Percentiles rank a stretch among this genome's conserved stretches.
Conservation (phyloP, 2,329 filamentous ascomycete genomes). For the Pleomassaria siparia region DNA sequence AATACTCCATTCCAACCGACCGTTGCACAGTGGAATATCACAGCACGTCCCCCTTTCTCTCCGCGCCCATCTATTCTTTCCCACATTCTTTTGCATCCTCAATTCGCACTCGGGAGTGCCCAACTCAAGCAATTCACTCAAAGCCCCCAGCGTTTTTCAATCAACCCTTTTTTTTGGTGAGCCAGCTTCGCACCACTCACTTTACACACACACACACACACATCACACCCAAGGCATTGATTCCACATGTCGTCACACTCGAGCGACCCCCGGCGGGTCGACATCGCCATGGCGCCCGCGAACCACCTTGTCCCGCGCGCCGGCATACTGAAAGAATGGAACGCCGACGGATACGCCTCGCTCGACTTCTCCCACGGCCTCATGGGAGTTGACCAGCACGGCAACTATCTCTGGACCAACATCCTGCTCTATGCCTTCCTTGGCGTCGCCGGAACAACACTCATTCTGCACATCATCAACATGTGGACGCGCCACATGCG, state of each 20-base stretch:
- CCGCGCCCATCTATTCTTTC: not conserved
- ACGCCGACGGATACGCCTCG: conserved; percentile 28
- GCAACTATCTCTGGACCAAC: conserved; percentile 52
- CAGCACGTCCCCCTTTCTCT: not conserved
- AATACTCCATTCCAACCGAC: conserved; percentile 1
- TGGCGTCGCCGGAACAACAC: conserved; percentile 38
- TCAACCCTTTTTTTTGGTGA: not conserved
- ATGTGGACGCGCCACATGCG: conserved; percentile 49
- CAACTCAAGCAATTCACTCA: not conserved
- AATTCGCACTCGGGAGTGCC: conserved; percentile 8
- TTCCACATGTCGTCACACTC: conserved; percentile 26
- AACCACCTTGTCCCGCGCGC: not conserved
- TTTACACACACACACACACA: too few species aligned
- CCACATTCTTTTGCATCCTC: not conserved
- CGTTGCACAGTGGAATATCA: not conserved
- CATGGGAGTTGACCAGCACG: conserved; percentile 49
- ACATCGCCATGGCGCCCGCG: conserved; percentile 8
- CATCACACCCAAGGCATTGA: not conserved
- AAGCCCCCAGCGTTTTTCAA: not conserved
- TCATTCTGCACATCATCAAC: conserved; percentile 45
- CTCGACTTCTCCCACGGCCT: conserved; percentile 49
- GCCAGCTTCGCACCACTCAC: conserved; percentile 1
- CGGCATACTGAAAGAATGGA: conserved; percentile 31
- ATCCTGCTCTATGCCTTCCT: conserved; percentile 43
- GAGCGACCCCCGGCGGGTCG: conserved; percentile 25